Conservation (phyloP, 148 eudicot genomes). For the Nyssa sinensis region DNA sequence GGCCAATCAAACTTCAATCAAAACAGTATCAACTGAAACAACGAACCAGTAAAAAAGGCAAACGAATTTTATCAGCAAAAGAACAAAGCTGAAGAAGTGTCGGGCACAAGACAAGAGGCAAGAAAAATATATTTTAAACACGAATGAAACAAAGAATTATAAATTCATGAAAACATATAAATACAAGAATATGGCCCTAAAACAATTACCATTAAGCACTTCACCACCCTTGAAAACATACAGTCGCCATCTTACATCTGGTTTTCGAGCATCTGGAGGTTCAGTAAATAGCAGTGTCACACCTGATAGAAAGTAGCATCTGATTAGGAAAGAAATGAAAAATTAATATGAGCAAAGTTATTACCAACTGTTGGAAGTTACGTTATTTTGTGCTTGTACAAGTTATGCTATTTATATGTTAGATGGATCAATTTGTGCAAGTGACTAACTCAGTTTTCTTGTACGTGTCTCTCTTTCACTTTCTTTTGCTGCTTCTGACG, state of each 20-base stretch:
- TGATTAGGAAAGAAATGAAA: conserved; percentile 4
- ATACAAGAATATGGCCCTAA: not conserved
- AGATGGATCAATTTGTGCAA: too few relatives aligned
- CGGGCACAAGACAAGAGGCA: not conserved
- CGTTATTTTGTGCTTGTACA: too few relatives aligned
- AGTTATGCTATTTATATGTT: too few relatives aligned
- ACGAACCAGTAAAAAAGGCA: not conserved
- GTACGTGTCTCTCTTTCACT: too few relatives aligned
- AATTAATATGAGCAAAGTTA: too few relatives aligned
- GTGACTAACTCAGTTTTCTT: too few relatives aligned
- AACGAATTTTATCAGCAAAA: not conserved
- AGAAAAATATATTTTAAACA: not conserved
- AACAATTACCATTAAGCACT: conserved; percentile 67
- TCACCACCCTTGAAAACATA: conserved; percentile 97
- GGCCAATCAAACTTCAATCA: not conserved
- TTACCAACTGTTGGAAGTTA: too few relatives aligned
- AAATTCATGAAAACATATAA: not conserved
- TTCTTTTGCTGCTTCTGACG: too few relatives aligned
- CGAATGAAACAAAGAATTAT: not conserved
- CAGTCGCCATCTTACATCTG: conserved; percentile 86
- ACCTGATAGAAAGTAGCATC: conserved; percentile 45
- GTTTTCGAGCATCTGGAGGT: conserved; percentile 92
- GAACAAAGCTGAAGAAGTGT: not conserved
- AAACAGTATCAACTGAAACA: not conserved
- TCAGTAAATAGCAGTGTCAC: conserved; percentile 83